Base-by-base conservation (phyloP, 768 basidiomycete species). In the Mrakia blollopis region DNA sequence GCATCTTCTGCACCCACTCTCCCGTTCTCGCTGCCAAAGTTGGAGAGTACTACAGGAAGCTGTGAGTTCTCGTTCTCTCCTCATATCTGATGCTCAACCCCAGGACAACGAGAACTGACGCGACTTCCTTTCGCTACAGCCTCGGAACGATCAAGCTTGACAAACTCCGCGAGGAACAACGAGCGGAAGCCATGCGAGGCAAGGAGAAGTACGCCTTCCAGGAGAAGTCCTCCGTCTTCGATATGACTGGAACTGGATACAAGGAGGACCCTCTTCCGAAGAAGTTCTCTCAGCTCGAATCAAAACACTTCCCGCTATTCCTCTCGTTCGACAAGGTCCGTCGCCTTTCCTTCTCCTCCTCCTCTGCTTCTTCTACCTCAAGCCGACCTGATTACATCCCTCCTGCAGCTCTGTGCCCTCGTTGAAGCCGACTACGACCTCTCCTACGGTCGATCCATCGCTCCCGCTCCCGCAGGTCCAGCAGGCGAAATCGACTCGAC, bases 401-500 rank as follows among this genome's bases (percentile, higher is more conserved):
- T 50, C 44, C 8, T 54, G 9, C 78, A 79, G 41, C 54, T 79
- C 35, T 50, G 32, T 14, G 14, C 47, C 39, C 41, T 79, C 23
- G 68, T 79, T 25, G 67, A 78, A 47, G 78, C 74, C 25, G 78
- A 79, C 39, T 60, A 78, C 41, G 75, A 47, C 52, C 61, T 76
- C 28, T n/a, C 32, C 7, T 32, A 60, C 62, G 39, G 74, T 4
- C 50, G 39, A 25, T n/a, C 32, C 30, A 35, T 54, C 23, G 68
- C 44, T 47, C 44, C 44, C 44, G 44, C 44, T 14, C 14, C 44
- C 8, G 44, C 44, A 47, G 44, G 44, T 47, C 44, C 44, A 47
- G 44, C 44, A 47, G 44, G 39, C 5, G 39, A 41, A 41, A 41
- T 14, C 44, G 14, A 47, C 44, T 9, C 44, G 44, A 47, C 44